phyloP scores from a whole-genome alignment of 2,329 filamentous ascomycete genomes.

The Emericellopsis cladophorae region DNA sequence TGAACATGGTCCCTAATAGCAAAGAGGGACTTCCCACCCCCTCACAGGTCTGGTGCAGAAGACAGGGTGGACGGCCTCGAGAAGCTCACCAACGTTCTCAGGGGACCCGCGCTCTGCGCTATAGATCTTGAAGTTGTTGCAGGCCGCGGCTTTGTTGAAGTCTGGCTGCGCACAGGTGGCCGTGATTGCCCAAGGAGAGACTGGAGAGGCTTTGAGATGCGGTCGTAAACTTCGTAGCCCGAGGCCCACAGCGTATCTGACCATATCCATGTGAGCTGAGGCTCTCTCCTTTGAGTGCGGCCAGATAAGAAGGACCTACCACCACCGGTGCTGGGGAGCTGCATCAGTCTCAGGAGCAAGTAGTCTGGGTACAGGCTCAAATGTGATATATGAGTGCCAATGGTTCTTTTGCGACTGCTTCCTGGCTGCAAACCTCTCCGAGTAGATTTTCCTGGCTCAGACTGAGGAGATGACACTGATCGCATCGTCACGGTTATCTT shows the following conservation, averaged over 20 bases:
- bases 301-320: conserved; percentile 17
- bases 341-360: conserved; percentile 37
- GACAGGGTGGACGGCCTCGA: conserved; percentile 39
- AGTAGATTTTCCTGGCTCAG: conserved; percentile 37
- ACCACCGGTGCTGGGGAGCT: conserved; percentile 41
- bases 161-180: conserved; percentile 37
- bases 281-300: not conserved
- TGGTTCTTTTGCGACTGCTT: conserved; percentile 29
- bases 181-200: conserved; percentile 46
- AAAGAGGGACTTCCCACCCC: conserved; percentile 43
- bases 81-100: conserved; percentile 31
- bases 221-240: conserved; percentile 54
- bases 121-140: conserved; percentile 31
- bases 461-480: conserved; percentile 52
- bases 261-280: not conserved
- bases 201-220: conserved; percentile 42
- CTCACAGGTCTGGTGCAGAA: conserved; percentile 45
- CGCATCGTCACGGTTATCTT: conserved; percentile 41
- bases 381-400: conserved; percentile 55
- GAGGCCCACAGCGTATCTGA: conserved; percentile 53
- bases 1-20: conserved; percentile 36
- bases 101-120: conserved; percentile 31
- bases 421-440: conserved; percentile 14
- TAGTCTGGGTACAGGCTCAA: conserved; percentile 54
- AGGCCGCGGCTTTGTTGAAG: conserved; percentile 34